Evolutionary conservation across 2,329 filamentous ascomycete species (phyloP).

Genomic region (Ophiosphaerella narmari): DNA sequence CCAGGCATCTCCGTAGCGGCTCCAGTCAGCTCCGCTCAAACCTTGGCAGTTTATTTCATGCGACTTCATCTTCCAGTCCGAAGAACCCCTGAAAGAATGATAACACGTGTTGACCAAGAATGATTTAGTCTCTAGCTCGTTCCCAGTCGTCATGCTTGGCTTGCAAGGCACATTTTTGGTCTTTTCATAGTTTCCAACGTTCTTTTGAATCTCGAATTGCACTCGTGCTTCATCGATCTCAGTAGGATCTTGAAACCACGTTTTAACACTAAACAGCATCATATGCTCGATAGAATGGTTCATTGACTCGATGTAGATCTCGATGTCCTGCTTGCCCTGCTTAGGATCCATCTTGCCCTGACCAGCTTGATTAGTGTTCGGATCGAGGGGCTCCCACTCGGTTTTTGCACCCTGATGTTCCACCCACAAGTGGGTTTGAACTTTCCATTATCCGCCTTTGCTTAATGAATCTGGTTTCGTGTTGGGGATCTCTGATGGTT

Average conservation of each 20-base stretch:
- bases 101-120: conserved; percentile 7
- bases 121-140: conserved; percentile 3
- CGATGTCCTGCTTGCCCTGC: background rate
- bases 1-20: background rate
- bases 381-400: conserved; percentile 20
- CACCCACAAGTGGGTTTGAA: conserved; percentile 17
- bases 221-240: conserved; percentile 6
- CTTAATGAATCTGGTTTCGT: conserved; percentile 9
- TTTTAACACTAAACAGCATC: conserved; percentile 12
- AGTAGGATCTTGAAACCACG: background rate
- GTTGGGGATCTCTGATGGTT: background rate
- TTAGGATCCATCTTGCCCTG: background rate
- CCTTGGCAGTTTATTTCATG: conserved; percentile 1
- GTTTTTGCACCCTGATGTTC: conserved; percentile 8
- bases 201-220: conserved; percentile 9
- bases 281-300: conserved; percentile 7
- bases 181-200: conserved; percentile 4
- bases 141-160: conserved; percentile 12
- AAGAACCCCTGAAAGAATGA: background rate
- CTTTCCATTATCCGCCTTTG: conserved; percentile 14
- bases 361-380: conserved; percentile 16
- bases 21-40: conserved; percentile 4
- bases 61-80: background rate
- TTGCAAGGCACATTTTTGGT: background rate
- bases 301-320: conserved; percentile 5